Evolutionary conservation across 2,329 filamentous ascomycete species (phyloP), one percentile per base, ranked within the genome.

Genomic region (Apiospora hydei): DNA sequence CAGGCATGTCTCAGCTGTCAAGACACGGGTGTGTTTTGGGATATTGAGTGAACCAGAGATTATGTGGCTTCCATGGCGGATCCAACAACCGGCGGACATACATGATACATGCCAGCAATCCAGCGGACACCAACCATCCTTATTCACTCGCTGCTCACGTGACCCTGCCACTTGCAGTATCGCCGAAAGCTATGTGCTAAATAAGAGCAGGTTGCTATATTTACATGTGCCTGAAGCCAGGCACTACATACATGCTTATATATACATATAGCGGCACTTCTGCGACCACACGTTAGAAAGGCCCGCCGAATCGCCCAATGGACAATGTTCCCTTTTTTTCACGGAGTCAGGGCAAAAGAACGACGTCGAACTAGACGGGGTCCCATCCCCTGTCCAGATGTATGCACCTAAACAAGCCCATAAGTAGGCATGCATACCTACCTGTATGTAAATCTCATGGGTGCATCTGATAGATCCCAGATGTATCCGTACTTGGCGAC

Each of bases 151-250:
- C 10, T 38, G 34, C 34, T n/a, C 57, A 38, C 57, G 34, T 64
- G 57, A 64, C 57, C 34, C 18, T 18, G 4, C 10, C 41, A 43
- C 41, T 43, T 43, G 3, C 41, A 43, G 41, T 46, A 46, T 43
- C 41, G 8, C 41, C 41, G 10, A 14, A 43, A 38, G 24, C 16
- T 34, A 38, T 38, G 5, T 5, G 34, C 34, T 38, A 38, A 61
- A 34, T 34, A 18, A n/a, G 16, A 61, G 16, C 53, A 53, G 51
- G 51, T 16, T 53, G 4, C 24, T 30, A 30, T 53, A 57, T 34
- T 61, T 34, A 61, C 53, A 61, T 61, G 30, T 61, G 26, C 53
- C 30, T 21, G 16, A 61, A 61, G 53, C 53, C 26, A 61, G 38
- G 53, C 30, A 61, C 26, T 21, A 8, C 46, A 4, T 47, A n/a